Conservation (phyloP, 345 rosid genomes). For the Populus alba region DNA sequence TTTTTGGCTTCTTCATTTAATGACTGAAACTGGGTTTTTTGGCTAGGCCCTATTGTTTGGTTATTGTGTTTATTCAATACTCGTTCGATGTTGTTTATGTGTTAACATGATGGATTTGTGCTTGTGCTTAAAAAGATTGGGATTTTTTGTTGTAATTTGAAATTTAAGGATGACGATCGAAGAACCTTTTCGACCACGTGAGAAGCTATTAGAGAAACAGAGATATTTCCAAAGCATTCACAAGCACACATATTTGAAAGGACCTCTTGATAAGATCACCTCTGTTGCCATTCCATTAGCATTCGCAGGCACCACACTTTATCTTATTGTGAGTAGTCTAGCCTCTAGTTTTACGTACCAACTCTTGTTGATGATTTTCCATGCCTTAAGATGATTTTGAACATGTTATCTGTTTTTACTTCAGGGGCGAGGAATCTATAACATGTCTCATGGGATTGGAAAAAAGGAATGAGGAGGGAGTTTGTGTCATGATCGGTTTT, state of each 20-base stretch:
- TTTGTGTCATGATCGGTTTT: not conserved
- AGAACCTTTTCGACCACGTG: slow-evolving; percentile 77
- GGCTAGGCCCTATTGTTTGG: not conserved
- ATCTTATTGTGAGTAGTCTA: slow-evolving; percentile 60
- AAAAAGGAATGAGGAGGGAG: slow-evolving; percentile 66
- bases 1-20: not conserved
- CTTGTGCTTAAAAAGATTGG: not conserved
- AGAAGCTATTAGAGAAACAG: slow-evolving; percentile 81
- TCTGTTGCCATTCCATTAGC: slow-evolving; percentile 82
- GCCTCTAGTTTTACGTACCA: not conserved
- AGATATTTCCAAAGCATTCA: slow-evolving; percentile 70
- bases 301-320: slow-evolving; percentile 56
- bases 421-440: slow-evolving; percentile 86
- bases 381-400: not conserved
- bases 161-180: slow-evolving; percentile 54
- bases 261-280: slow-evolving; percentile 75
- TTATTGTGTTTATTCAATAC: not conserved
- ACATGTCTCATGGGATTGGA: slow-evolving; percentile 79
- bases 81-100: no score
- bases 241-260: slow-evolving; percentile 78
- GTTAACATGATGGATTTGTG: not conserved
- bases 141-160: not conserved
- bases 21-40: no score
- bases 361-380: not conserved
- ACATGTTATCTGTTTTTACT: not conserved